Conservation (phyloP, 805 yeast genomes). For the Ogataea trehaloabstinens region DNA sequence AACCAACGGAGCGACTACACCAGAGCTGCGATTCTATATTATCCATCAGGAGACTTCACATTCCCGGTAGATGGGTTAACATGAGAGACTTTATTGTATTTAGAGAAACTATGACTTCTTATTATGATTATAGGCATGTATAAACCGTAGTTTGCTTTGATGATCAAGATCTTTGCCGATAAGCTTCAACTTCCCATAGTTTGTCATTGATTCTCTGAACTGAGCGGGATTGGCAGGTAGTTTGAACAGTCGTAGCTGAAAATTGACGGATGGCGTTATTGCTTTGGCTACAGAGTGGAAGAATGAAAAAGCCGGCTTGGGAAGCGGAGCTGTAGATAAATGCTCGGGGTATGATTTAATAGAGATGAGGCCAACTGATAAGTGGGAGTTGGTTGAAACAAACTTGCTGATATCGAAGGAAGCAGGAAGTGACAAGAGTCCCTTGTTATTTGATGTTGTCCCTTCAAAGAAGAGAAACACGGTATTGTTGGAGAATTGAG, state of each 20-base stretch:
- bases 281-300: constrained; percentile 11
- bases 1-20: constrained; percentile 57
- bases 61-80: constrained; percentile 17
- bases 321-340: constrained; percentile 35
- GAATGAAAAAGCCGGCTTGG: constrained; percentile 15
- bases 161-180: constrained; percentile 45
- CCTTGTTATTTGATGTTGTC: constrained; percentile 80
- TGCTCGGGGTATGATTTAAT: constrained; percentile 38
- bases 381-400: constrained; percentile 6
- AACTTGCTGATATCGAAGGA: constrained; percentile 18
- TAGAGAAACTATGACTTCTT: too few species aligned
- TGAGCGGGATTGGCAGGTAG: constrained; percentile 7
- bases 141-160: constrained; percentile 44
- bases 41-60: constrained; percentile 57
- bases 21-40: constrained; percentile 54
- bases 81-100: constrained; percentile 4
- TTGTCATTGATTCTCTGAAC: constrained; percentile 32
- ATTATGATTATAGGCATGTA: constrained; percentile 15
- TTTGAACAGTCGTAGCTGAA: constrained; percentile 24
- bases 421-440: constrained; percentile 56
- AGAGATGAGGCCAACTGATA: constrained; percentile 36
- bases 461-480: constrained; percentile 73
- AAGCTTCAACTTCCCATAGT: constrained; percentile 47
- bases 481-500: constrained; percentile 36
- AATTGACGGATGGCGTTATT: constrained; percentile 13